Conservation (phyloP, 805 yeast species). For the Wickerhamiella parazyma region DNA sequence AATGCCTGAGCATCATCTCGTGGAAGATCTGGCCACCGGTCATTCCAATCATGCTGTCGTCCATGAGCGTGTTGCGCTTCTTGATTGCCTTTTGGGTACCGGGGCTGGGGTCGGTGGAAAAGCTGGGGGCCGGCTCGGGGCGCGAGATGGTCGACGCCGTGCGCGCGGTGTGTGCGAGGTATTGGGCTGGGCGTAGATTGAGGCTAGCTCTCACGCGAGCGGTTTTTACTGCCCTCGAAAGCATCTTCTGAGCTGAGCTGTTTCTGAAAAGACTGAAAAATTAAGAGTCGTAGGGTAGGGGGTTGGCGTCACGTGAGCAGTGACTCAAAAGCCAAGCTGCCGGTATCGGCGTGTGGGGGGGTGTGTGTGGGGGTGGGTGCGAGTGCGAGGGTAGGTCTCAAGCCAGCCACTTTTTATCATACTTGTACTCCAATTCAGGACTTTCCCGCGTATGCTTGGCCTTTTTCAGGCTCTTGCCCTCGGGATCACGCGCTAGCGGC, state of each 20-base stretch:
- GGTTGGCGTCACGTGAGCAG: background rate
- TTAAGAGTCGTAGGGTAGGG: background rate
- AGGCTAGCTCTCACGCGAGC: background rate
- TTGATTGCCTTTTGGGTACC: constrained; percentile 5
- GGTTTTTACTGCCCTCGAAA: background rate
- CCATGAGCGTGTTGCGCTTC: constrained; percentile 21
- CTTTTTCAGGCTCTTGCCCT: constrained; percentile 19
- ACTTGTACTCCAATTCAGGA: constrained; percentile 18
- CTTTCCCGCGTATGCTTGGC: constrained; percentile 21
- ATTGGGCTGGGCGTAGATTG: background rate
- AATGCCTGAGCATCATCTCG: constrained; percentile 95
- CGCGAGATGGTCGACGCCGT: constrained; percentile 12
- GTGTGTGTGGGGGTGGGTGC: background rate
- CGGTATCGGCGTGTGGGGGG: background rate
- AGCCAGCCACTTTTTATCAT: constrained; percentile 12
- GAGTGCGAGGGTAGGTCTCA: too few relatives aligned
- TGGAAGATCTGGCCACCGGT: constrained; percentile 99
- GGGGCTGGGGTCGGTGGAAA: constrained; percentile 19
- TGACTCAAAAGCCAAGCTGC: background rate
- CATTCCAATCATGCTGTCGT: constrained; percentile 77
- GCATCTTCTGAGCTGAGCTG: background rate
- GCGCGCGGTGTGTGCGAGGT: background rate
- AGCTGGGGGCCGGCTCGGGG: constrained; percentile 28
- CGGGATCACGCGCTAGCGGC: constrained; percentile 27
- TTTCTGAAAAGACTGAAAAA: background rate